phyloP scores from a whole-genome alignment of 495 filamentous ascomycete species.

The Bombardia bombarda region DNA sequence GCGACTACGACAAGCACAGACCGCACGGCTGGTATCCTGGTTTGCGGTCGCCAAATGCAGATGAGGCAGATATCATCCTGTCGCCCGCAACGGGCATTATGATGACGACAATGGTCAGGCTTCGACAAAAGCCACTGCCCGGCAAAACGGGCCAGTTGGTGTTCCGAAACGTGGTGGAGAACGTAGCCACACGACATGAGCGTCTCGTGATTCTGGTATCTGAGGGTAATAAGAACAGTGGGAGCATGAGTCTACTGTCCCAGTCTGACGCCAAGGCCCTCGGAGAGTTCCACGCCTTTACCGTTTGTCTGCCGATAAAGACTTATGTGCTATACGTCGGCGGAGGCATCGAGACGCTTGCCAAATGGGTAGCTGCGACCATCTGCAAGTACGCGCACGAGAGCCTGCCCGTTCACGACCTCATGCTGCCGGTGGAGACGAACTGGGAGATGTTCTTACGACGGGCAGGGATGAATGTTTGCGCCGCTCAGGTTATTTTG shows the following conservation, averaged over 20 bases:
- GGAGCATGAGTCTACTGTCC: slow-evolving; percentile 28
- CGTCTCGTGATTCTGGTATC: slow-evolving; percentile 62
- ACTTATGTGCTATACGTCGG: slow-evolving; percentile 45
- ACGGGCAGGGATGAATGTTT: slow-evolving; percentile 69
- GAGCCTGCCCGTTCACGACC: slow-evolving; percentile 15
- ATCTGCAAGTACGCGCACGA: slow-evolving; percentile 32
- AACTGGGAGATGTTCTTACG: slow-evolving; percentile 69
- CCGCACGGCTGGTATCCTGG: slow-evolving; percentile 22
- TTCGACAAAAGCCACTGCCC: slow-evolving; percentile 64
- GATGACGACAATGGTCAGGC: slow-evolving; percentile 61
- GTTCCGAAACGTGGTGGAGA: slow-evolving; percentile 49
- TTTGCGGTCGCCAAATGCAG: slow-evolving; percentile 25
- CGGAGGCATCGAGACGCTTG: slow-evolving; percentile 49
- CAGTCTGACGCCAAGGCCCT: slow-evolving; percentile 45
- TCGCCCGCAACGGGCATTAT: slow-evolving; percentile 65
- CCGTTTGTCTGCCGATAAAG: slow-evolving; percentile 28
- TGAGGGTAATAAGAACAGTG: slow-evolving; percentile 35
- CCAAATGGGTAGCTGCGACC: slow-evolving; percentile 47
- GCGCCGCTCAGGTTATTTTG: slow-evolving; percentile 66
- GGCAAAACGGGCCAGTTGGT: slow-evolving; percentile 42
- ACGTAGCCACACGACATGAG: slow-evolving; percentile 56
- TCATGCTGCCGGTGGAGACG: slow-evolving; percentile 44
- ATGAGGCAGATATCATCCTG: slow-evolving; percentile 71
- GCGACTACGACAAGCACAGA: slow-evolving; percentile 44
- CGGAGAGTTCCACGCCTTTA: slow-evolving; percentile 47